Evolutionary conservation across 208 protist species (phyloP).

Genomic region (Leishmania aethiopica): DNA sequence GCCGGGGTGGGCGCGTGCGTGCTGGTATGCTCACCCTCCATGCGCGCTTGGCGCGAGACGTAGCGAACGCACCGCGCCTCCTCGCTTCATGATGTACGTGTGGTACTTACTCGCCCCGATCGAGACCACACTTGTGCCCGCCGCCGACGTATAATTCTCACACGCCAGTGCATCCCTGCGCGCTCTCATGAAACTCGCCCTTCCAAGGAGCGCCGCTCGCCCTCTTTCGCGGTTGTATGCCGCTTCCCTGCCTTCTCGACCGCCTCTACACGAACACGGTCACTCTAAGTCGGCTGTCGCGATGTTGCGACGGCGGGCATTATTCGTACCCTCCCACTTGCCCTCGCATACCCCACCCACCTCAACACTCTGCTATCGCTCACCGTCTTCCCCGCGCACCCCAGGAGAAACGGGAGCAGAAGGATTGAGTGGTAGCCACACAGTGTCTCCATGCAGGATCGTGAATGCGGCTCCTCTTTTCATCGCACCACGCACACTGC

Average conservation of each 20-base stretch:
- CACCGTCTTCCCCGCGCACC: not conserved
- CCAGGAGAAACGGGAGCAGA: not conserved
- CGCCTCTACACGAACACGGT: not conserved
- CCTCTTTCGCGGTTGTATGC: not conserved
- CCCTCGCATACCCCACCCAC: not conserved
- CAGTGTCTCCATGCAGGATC: not conserved
- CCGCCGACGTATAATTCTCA: not conserved
- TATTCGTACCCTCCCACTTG: no score
- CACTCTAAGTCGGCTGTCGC: not conserved
- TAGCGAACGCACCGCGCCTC: not conserved
- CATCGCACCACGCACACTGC: not conserved
- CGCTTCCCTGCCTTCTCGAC: not conserved
- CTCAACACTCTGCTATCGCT: not conserved
- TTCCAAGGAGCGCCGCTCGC: not conserved
- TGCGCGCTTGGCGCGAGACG: not conserved
- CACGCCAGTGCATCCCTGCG: not conserved
- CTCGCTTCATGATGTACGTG: not conserved
- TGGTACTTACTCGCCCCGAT: not conserved
- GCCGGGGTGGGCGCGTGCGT: not conserved
- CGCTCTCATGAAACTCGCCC: not conserved
- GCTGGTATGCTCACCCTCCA: not conserved
- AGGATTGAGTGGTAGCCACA: not conserved
- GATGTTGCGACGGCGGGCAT: not conserved
- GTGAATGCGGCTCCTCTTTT: not conserved
- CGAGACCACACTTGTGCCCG: not conserved